Base-by-base conservation (phyloP, 2,329 filamentous ascomycete genomes). In the Fusarium sambucinum region DNA sequence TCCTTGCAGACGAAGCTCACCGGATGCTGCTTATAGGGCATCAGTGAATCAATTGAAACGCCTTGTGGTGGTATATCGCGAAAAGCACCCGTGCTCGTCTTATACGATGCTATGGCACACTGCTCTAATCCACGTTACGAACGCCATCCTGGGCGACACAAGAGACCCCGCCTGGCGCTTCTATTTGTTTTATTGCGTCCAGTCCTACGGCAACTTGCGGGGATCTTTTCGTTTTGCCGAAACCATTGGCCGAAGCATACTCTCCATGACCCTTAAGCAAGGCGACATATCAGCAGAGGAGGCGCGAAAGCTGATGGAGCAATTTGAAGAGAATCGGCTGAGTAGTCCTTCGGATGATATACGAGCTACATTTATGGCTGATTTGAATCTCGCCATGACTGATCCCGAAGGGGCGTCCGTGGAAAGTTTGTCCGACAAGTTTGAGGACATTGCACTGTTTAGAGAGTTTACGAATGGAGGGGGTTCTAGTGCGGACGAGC, bases 71-170 rank as follows among this genome's bases (percentile, higher is more conserved):
- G 69, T 75, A 16, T 81, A 80, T 58, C 77, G 79, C 17, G 69
- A 71, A 19, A 71, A 73, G 5, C 75, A 80, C 42, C 52, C 66
- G 10, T 75, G 74, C 10, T 79, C 80, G 3, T 69, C 73, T 1
- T 80, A 77, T 53, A 77, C 78, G 2, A 75, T 82, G 10, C 69
- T 82, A 4, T 83, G 80, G 79, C 78, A 82, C 48, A 80, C 74
- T 5, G 79, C 77, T 3, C 66, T 82, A 21, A 75, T 79, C 3
- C 81, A 81, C 35, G 71, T 82, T 1, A 71, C 77, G 7, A 82
- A 82, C 33, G 79, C 77, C 6, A 74, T 81, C 14, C 63, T 81
- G 0, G 68, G 72, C 17, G 68, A 74, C 13, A 73, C 67, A 2
- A 56, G 70, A 4, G 73, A 80, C 13, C 65, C 74, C 0, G 62